These are phyloP conservation scores for Peronospora belbahrii DNA, from an alignment of 352 stramenopile species.

Conservation along the genomic window DNA sequence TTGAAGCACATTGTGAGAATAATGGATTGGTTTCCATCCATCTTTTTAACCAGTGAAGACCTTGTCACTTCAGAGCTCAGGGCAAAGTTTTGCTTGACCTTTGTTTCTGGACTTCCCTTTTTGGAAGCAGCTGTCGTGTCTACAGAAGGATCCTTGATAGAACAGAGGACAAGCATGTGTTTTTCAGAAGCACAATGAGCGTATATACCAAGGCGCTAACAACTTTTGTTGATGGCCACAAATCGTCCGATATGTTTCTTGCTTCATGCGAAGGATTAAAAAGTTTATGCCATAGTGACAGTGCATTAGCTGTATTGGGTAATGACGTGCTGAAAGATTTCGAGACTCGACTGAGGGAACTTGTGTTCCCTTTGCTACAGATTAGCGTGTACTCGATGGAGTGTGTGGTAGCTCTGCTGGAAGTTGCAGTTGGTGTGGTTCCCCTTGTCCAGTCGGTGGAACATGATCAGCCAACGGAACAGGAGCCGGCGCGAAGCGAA, in stretches of 20 bases:
- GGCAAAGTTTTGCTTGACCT: constrained; percentile 29
- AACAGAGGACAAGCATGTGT: constrained; percentile 8
- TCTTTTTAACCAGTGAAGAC: constrained; percentile 23
- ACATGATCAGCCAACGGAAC: constrained; percentile 4
- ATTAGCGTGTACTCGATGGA: constrained; percentile 43
- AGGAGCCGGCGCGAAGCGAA: constrained; percentile 22
- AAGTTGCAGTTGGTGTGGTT: constrained; percentile 24
- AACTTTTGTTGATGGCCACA: constrained; percentile 34
- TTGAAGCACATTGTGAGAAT: constrained; percentile 26
- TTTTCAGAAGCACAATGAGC: constrained; percentile 19
- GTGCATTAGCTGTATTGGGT: constrained; percentile 5
- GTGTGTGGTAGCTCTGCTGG: constrained; percentile 43
- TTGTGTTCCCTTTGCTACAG: constrained; percentile 34
- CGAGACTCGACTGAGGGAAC: constrained; percentile 18
- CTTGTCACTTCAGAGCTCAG: constrained; percentile 16
- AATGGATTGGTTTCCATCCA: constrained; percentile 40
- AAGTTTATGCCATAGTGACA: constrained; percentile 32
- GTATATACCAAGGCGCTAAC: constrained; percentile 32
- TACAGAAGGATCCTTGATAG: constrained; percentile 12
- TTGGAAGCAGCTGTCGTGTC: constrained; percentile 40
- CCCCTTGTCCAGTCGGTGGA: not conserved
- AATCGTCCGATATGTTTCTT: constrained; percentile 33
- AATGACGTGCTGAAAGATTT: constrained; percentile 17
- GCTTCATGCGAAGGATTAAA: constrained; percentile 38
- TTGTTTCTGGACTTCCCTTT: constrained; percentile 39